A percentile compares a stretch with the other conserved stretches of the same genome.
These are phyloP conservation scores for Paecilomyces sp. DNA, from an alignment of 2,329 filamentous ascomycete genomes.

Conservation along the genomic window DNA sequence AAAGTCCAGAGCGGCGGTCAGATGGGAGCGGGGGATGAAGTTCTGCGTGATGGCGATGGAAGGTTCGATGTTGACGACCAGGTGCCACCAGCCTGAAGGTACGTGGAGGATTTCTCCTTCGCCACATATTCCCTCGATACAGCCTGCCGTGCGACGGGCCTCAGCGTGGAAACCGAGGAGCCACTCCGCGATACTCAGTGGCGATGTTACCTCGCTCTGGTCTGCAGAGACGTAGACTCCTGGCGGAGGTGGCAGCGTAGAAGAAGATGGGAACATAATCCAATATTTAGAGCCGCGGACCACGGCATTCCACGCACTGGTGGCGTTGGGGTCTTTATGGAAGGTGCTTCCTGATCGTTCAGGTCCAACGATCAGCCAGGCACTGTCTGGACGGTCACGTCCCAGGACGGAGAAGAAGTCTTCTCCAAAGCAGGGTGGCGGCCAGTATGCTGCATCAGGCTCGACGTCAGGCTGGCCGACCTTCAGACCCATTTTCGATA, in stretches of 20 bases:
- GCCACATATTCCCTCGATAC: constrained; percentile 75
- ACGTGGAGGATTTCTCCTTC: constrained; percentile 87
- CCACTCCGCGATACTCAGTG: constrained; percentile 95
- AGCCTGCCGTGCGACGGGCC: constrained; percentile 67
- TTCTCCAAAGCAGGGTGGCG: constrained; percentile 74
- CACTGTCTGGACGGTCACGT: constrained; percentile 70
- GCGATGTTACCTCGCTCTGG: constrained; percentile 86
- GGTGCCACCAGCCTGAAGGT: constrained; percentile 92
- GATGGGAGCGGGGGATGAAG: constrained; percentile 72
- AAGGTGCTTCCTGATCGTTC: constrained; percentile 86
- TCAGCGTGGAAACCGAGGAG: constrained; percentile 81
- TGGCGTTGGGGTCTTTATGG: constrained; percentile 72
- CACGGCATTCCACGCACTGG: constrained; percentile 87
- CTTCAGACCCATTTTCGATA: constrained; percentile 70
- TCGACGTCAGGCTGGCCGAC: constrained; percentile 42
- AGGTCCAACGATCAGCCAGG: constrained; percentile 90
- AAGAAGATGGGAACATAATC: constrained; percentile 88
- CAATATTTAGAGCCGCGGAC: constrained; percentile 89
- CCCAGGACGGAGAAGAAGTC: constrained; percentile 79
- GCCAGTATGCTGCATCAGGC: constrained; percentile 60
- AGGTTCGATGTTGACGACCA: constrained; percentile 81
- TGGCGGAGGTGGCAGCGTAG: constrained; percentile 59
- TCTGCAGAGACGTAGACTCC: constrained; percentile 87
- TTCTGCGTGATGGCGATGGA: constrained; percentile 92
- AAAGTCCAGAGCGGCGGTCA: constrained; percentile 71